phyloP scores from a whole-genome alignment of 345 rosid species.

The Stellera chamaejasme region DNA sequence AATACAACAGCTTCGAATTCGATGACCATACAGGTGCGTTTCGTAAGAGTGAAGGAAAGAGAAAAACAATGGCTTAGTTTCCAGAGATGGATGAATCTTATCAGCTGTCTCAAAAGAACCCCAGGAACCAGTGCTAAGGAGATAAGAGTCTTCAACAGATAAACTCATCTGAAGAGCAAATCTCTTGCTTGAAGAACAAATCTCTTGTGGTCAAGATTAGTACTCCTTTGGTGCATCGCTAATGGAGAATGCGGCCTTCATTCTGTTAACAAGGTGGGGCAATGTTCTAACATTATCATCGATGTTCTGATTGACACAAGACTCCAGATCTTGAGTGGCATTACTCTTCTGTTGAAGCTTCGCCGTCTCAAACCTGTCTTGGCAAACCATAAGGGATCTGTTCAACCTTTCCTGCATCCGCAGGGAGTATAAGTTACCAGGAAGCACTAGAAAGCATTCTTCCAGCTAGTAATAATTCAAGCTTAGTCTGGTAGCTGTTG shows the following conservation, averaged over 20 bases:
- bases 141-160: too few species aligned
- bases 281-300: constrained; percentile 52
- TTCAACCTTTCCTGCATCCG: constrained; percentile 68
- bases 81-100: too few species aligned
- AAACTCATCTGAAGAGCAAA: too few species aligned
- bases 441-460: neutral
- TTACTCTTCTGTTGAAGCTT: constrained; percentile 52
- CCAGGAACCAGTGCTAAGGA: too few species aligned
- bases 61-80: too few species aligned
- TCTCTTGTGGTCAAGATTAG: neutral
- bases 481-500: too few species aligned
- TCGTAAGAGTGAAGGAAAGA: too few species aligned
- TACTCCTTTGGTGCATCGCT: constrained; percentile 16
- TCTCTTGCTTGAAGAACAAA: too few species aligned
- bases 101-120: too few species aligned
- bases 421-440: neutral
- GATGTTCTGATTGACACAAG: constrained; percentile 67
- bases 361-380: constrained; percentile 71
- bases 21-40: too few species aligned
- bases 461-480: neutral
- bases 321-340: constrained; percentile 48
- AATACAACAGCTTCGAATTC: too few species aligned
- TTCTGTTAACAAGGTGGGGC: constrained; percentile 61
- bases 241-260: constrained; percentile 50
- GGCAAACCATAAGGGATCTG: constrained; percentile 86